Evolutionary conservation across 768 basidiomycete species (phyloP).

Genomic region (Cantharellus anzutake): DNA sequence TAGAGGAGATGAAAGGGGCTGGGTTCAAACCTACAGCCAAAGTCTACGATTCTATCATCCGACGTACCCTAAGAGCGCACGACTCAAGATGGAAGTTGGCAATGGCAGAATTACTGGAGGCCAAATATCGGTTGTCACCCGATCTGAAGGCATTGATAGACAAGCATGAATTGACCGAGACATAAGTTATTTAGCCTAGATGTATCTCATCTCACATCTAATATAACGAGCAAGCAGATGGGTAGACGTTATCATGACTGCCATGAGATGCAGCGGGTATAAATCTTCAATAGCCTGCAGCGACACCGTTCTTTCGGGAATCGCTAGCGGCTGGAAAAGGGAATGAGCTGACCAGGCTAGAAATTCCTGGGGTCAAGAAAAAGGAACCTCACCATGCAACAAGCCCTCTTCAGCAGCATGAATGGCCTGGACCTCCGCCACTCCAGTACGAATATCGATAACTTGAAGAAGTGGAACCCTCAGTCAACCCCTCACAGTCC

Average conservation of each 20-base stretch:
- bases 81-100: conserved; percentile 50
- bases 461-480: conserved; percentile 19
- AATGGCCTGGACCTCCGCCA: conserved; percentile 52
- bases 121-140: conserved; percentile 24
- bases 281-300: conserved; percentile 48
- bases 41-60: conserved; percentile 42
- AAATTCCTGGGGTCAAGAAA: neutral
- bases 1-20: conserved; percentile 69
- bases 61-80: conserved; percentile 33
- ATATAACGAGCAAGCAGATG: neutral
- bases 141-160: neutral
- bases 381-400: neutral
- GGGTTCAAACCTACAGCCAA: conserved; percentile 30
- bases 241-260: neutral
- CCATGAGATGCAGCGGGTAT: neutral
- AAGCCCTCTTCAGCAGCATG: conserved; percentile 31
- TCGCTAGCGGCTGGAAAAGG: conserved; percentile 65
- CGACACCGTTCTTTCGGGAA: conserved; percentile 82
- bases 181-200: neutral
- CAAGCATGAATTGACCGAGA: neutral
- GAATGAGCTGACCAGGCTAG: neutral
- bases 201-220: too few species aligned
- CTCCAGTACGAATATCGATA: conserved; percentile 46
- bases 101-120: conserved; percentile 47
- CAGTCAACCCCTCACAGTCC: neutral